Percentiles rank a stretch among this genome's conserved stretches.
These are phyloP conservation scores for Excoecaria agallocha DNA, from an alignment of 345 rosid genomes.

Conservation along the genomic window DNA sequence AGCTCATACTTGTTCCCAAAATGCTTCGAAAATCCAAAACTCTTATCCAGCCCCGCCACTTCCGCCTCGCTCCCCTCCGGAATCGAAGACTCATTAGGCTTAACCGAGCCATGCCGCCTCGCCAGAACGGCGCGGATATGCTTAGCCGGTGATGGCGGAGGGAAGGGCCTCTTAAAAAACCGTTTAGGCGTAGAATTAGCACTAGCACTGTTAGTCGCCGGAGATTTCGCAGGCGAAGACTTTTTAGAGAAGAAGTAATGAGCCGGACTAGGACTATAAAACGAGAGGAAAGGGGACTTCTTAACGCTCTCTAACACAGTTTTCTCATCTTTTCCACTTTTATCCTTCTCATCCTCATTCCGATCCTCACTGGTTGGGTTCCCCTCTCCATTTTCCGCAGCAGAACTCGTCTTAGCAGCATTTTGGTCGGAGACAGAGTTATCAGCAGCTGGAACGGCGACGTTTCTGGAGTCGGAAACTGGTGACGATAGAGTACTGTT, in stretches of 20 bases:
- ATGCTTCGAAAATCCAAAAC: slow-evolving; percentile 89
- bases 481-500: slow-evolving; percentile 30
- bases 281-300: slow-evolving; percentile 74
- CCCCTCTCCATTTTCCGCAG: slow-evolving; percentile 24
- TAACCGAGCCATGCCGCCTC: slow-evolving; percentile 45
- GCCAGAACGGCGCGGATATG: slow-evolving; percentile 81
- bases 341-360: slow-evolving; percentile 29
- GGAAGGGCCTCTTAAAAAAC: slow-evolving; percentile 75
- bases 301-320: slow-evolving; percentile 23
- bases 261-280: slow-evolving; percentile 93
- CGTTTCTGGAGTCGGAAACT: slow-evolving; percentile 20
- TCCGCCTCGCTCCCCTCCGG: slow-evolving; percentile 53
- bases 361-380: slow-evolving; percentile 16
- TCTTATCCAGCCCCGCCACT: slow-evolving; percentile 65
- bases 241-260: slow-evolving; percentile 76
- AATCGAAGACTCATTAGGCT: slow-evolving; percentile 38
- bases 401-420: slow-evolving; percentile 11
- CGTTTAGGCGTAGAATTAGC: slow-evolving; percentile 76
- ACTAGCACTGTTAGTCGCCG: slow-evolving; percentile 47
- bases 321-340: slow-evolving; percentile 19
- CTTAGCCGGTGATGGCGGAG: slow-evolving; percentile 99
- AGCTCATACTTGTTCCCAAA: slow-evolving; percentile 45
- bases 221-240: slow-evolving; percentile 83
- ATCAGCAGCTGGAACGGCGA: slow-evolving; percentile 6
- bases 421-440: slow-evolving; percentile 34